Base-by-base conservation (phyloP, 176 grass and related monocot species). In the Cenchrus americanus region DNA sequence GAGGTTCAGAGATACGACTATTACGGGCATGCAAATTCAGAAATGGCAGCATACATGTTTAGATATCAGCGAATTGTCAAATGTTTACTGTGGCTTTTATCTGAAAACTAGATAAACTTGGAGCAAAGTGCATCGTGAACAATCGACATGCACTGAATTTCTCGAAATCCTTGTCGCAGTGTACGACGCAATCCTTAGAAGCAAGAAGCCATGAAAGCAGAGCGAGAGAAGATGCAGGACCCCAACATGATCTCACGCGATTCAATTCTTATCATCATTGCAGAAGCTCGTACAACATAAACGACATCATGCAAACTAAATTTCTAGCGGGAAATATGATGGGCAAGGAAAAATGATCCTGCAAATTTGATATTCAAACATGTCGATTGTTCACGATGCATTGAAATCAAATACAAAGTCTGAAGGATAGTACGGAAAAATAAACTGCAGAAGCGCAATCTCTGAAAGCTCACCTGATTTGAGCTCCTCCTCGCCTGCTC, bases 401-500 rank as follows among this genome's bases (percentile, higher is more conserved):
- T 19, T 17, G 68, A 62, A 14, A 14, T 1, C 6, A 15, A 62
- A 57, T 17, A 23, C 58, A 2, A 13, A 53, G 30, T n/a, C 11
- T 10, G 44, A 24, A 44, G 13, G 19, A 15, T 47, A 24, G 78
- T 53, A 3, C 57, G 32, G 9, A 21, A 44, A 4, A 1, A 7
- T 6, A 24, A 41, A 14, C 10, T 0, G 7, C 0, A 67, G 48
- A 10, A 63, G 5, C 42, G 3, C 21, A 7, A 54, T 23, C 66
- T 3, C 12, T 43, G 54, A 22, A 55, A 44, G 61, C 68, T 80
- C 9, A 88, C 77, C 80, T 17, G 13, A 6, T 8, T 69, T 37
- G 47, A 53, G 74, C 19, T 34, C 5, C 19, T 77, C 49, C 2
- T 30, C 27, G 27, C 37, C 58, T 74, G 2, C 12, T 65, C 76